Conservation (phyloP, 2,329 filamentous ascomycete genomes). For the Paraphoma chrysanthemicola region DNA sequence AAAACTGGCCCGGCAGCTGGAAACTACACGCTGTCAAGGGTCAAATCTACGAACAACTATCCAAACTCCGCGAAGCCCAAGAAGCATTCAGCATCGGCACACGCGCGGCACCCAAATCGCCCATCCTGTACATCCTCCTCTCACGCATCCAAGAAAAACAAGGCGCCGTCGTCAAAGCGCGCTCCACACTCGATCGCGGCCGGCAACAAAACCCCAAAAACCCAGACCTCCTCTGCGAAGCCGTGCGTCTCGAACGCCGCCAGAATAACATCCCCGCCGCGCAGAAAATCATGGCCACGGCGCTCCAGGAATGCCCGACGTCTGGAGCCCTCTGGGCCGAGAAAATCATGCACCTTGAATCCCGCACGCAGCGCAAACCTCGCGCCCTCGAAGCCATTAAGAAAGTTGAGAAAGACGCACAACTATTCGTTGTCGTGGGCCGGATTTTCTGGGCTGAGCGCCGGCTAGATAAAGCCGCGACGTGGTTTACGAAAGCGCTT, state of each 20-base stretch:
- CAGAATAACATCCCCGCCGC: constrained; percentile 84
- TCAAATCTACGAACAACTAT: constrained; percentile 89
- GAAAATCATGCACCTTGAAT: constrained; percentile 92
- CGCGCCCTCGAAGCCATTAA: constrained; percentile 93
- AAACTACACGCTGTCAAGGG: constrained; percentile 99
- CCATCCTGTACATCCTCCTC: constrained; percentile 89
- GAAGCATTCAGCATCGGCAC: constrained; percentile 91
- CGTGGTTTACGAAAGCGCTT: constrained; percentile 97
- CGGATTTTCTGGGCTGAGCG: constrained; percentile 96
- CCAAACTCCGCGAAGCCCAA: constrained; percentile 80
- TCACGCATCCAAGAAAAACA: constrained; percentile 85
- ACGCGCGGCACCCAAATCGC: constrained; percentile 81
- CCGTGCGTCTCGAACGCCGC: constrained; percentile 89
- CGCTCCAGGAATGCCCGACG: constrained; percentile 87
- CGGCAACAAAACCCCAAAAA: constrained; percentile 86
- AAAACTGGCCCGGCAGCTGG: constrained; percentile 81
- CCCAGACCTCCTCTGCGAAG: constrained; percentile 87
- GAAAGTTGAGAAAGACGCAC: constrained; percentile 91
- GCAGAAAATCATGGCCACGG: constrained; percentile 90
- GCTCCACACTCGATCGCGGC: constrained; percentile 90
- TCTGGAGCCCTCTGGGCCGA: constrained; percentile 91
- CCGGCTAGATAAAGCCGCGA: constrained; percentile 89
- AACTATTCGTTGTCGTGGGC: constrained; percentile 88
- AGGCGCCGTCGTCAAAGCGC: constrained; percentile 86
- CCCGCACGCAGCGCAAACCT: constrained; percentile 89